Conservation (phyloP, 73 alveolate genomes). For the Urostyla sp. region DNA sequence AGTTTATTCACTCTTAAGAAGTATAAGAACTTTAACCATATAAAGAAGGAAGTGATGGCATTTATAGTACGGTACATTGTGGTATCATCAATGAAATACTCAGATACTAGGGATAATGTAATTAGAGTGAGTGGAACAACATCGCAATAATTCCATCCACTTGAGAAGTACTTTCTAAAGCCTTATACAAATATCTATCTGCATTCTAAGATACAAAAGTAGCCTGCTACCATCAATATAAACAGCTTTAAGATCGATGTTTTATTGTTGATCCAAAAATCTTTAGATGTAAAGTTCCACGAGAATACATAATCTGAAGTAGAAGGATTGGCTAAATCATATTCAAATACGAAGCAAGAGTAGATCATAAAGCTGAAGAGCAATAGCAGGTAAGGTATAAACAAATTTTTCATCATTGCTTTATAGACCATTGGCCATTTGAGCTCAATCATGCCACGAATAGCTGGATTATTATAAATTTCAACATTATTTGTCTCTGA, state of each 20-base stretch:
- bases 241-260: not conserved
- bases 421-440: constrained; percentile 50
- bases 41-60: constrained; percentile 27
- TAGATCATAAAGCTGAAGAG: constrained; percentile 1
- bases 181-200: constrained; percentile 24
- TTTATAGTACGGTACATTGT: constrained; percentile 10
- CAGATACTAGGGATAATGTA: not conserved
- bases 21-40: constrained; percentile 51
- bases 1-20: constrained; percentile 43
- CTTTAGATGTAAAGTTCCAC: not conserved
- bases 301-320: not conserved
- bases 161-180: constrained; percentile 32
- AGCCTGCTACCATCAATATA: constrained; percentile 4
- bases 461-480: constrained; percentile 22
- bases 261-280: constrained; percentile 19
- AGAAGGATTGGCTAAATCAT: not conserved
- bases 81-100: constrained; percentile 3
- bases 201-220: constrained; percentile 21
- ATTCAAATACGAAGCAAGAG: constrained; percentile 8
- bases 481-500: constrained; percentile 37
- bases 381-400: constrained; percentile 36
- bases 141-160: constrained; percentile 52
- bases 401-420: constrained; percentile 23
- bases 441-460: constrained; percentile 52
- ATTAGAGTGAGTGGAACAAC: constrained; percentile 18